Evolutionary conservation across 768 basidiomycete species (phyloP).

Genomic region (Suillus fuscotomentosus): DNA sequence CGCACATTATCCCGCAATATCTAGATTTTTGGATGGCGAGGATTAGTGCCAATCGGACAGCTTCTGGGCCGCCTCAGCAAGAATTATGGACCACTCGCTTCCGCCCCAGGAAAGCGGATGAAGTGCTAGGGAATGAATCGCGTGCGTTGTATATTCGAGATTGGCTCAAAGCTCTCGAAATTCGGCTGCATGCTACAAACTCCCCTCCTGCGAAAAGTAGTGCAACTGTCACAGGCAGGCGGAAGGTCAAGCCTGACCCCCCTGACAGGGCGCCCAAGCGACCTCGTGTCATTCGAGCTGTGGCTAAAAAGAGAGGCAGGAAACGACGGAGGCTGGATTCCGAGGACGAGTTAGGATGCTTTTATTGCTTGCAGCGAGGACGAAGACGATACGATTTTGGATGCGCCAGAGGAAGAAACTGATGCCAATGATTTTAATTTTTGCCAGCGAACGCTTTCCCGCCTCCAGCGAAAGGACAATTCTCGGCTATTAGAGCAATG

Average conservation of each 20-base stretch:
- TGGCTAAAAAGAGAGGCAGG: constrained; percentile 42
- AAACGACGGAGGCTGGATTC: constrained; percentile 56
- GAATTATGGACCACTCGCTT: constrained; percentile 74
- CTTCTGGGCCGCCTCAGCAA: constrained; percentile 23
- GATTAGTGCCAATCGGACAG: background rate
- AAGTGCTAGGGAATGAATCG: constrained; percentile 77
- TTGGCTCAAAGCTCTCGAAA: constrained; percentile 73
- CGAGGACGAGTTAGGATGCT: constrained; percentile 53
- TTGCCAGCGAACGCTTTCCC: constrained; percentile 22
- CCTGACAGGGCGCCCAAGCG: constrained; percentile 49
- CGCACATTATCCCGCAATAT: constrained; percentile 50
- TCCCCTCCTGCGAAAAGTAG: constrained; percentile 1
- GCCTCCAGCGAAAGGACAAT: constrained; percentile 13
- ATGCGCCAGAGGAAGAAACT: constrained; percentile 35
- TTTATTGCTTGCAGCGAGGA: constrained; percentile 52
- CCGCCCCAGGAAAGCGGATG: constrained; percentile 67
- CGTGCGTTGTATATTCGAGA: constrained; percentile 70
- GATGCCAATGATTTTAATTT: constrained; percentile 35
- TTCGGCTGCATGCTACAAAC: constrained; percentile 39
- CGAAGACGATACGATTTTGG: constrained; percentile 22
- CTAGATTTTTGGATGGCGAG: constrained; percentile 32
- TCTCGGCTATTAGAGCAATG: background rate
- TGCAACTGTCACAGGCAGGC: constrained; percentile 12
- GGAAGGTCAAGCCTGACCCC: constrained; percentile 19
- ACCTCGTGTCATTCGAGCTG: constrained; percentile 55